Evolutionary conservation across 2,329 filamentous ascomycete genomes (phyloP).

Genomic region (Hirsutella rhossiliensis): DNA sequence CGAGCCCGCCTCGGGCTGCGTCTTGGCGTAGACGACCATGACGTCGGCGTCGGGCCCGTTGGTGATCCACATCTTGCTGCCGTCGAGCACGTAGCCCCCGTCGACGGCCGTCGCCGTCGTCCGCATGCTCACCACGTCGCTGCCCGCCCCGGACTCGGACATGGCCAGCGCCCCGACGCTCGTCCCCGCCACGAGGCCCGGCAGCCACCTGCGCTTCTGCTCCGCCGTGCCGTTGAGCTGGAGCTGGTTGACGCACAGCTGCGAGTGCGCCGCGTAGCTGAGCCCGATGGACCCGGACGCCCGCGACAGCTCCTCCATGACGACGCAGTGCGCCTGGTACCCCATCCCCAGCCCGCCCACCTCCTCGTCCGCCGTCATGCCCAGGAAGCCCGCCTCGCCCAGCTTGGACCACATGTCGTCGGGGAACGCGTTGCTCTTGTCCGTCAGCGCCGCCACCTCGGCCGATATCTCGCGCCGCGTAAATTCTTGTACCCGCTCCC

Average conservation of each 20-base stretch:
- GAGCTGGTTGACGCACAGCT: slow-evolving; percentile 93
- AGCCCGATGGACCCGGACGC: slow-evolving; percentile 76
- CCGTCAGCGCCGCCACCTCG: slow-evolving; percentile 70
- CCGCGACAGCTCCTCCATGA: slow-evolving; percentile 88
- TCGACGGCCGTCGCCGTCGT: slow-evolving; percentile 69
- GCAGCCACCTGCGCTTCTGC: slow-evolving; percentile 74
- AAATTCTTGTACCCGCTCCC: slow-evolving; percentile 81
- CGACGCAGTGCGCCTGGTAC: slow-evolving; percentile 91
- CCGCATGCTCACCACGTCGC: slow-evolving; percentile 93
- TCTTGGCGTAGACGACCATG: slow-evolving; percentile 96
- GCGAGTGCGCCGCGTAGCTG: slow-evolving; percentile 90
- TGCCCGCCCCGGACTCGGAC: slow-evolving; percentile 84
- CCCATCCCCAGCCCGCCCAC: slow-evolving; percentile 85
- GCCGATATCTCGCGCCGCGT: slow-evolving; percentile 76
- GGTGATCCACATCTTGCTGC: slow-evolving; percentile 99
- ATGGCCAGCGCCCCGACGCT: slow-evolving; percentile 84
- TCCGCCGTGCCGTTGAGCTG: slow-evolving; percentile 72
- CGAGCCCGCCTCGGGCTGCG: slow-evolving; percentile 62
- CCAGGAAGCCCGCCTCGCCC: slow-evolving; percentile 81
- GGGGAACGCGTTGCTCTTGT: slow-evolving; percentile 79
- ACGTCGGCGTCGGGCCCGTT: slow-evolving; percentile 92
- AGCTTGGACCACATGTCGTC: slow-evolving; percentile 87
- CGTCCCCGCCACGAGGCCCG: slow-evolving; percentile 67
- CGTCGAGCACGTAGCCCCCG: slow-evolving; percentile 76
- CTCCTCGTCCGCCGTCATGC: slow-evolving; percentile 86